Evolutionary conservation across 2,329 filamentous ascomycete species (phyloP), one percentile per base, ranked within the genome.

Genomic region (Botrytis fragariae): DNA sequence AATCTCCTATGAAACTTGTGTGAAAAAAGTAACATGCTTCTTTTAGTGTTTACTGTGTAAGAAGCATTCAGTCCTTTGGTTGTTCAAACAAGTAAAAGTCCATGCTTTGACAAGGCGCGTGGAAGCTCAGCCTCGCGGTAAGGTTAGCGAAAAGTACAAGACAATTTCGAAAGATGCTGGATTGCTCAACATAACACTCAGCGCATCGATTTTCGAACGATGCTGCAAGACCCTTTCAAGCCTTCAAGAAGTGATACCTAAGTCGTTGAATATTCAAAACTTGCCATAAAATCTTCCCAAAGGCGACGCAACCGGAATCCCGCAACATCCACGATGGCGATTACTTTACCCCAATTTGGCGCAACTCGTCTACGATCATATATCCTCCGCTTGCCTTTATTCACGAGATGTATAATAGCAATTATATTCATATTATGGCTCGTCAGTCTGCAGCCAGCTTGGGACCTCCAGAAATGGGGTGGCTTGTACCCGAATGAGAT

Each of bases 311-410:
- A 54, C 10, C 70, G 18, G 14, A 67, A 68, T 42, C n/a, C 63
- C 48, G 54, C 51, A 42, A 69, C 57, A 67, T 67, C 51, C 20
- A 57, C 63, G 32, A 45, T 72, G 65, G 48, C 65, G 37, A 54
- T 65, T 51, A 71, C 72, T 42, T 74, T 81, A 29, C 80, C 81
- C n/a, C 77, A 79, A 73, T 91, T 97, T 83, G 95, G 91, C 83
- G 89, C 91, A 45, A 83, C 87, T 75, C 90, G 93, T 77, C 87
- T 94, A 78, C 91, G 93, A 77, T 93, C 93, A 14, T 98, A 97
- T 82, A 80, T 97, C 77, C 86, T 93, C 74, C 91, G 94, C 67
- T 86, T 98, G n/a, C 95, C 96, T 51, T 86, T 98, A 1, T 94
- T 96, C 81, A 98, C 96, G 39, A 90, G 95, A 69, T 82, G 87